Evolutionary conservation across 768 basidiomycete genomes (phyloP).

Genomic region (Tubosaeta sp.): DNA sequence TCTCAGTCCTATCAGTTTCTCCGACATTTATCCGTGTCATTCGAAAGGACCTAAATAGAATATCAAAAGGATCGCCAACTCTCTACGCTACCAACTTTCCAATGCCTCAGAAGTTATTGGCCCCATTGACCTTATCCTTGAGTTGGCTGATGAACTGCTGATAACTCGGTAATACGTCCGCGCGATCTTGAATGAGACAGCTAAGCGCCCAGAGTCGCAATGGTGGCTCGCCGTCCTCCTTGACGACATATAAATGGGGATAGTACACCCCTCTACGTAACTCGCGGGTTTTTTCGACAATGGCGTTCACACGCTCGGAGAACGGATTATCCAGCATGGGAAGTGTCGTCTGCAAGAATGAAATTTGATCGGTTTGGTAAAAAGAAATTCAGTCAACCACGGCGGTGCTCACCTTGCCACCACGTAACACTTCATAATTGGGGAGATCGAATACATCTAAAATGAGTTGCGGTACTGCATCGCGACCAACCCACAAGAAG

Average conservation of each 20-base stretch:
- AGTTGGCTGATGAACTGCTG: conserved; percentile 88
- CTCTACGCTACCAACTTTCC: neutral
- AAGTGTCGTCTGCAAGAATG: conserved; percentile 64
- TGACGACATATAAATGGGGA: conserved; percentile 93
- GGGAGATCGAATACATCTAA: conserved; percentile 92
- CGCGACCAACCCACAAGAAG: conserved; percentile 97
- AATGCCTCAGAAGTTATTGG: conserved; percentile 27
- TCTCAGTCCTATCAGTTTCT: neutral
- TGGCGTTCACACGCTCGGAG: conserved; percentile 91
- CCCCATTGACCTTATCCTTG: conserved; percentile 70
- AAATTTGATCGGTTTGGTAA: neutral
- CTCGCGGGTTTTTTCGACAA: conserved; percentile 93
- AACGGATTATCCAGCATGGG: conserved; percentile 89
- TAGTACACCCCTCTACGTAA: conserved; percentile 90
- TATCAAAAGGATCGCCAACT: neutral
- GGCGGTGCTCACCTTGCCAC: conserved; percentile 70
- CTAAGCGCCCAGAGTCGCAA: conserved; percentile 94
- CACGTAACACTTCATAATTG: conserved; percentile 81
- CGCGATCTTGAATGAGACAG: conserved; percentile 90
- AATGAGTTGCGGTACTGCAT: conserved; percentile 93
- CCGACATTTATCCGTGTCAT: neutral
- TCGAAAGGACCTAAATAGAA: neutral
- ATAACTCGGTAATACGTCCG: conserved; percentile 93
- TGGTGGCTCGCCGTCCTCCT: conserved; percentile 96
- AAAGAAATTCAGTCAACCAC: neutral